Evolutionary conservation across 768 basidiomycete genomes (phyloP).

Genomic region (Leccinum disarticulatum): DNA sequence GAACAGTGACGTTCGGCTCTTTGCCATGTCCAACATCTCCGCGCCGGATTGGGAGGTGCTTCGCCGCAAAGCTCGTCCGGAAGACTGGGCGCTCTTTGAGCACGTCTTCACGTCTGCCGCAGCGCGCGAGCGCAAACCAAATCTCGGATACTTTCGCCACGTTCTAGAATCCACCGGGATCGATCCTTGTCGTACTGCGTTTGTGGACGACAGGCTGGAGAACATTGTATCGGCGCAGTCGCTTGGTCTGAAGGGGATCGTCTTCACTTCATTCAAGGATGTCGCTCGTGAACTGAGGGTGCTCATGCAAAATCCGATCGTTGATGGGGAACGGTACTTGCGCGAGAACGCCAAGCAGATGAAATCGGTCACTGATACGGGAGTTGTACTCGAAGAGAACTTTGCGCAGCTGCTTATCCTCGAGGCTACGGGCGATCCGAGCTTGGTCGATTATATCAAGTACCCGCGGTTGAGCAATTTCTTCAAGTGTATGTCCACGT

Average conservation of each 20-base stretch:
- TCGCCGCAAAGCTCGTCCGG: slow-evolving; percentile 6
- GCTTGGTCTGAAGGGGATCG: slow-evolving; percentile 20
- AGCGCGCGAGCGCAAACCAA: slow-evolving; percentile 19
- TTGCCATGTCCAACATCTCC: slow-evolving; percentile 26
- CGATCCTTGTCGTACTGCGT: slow-evolving; percentile 19
- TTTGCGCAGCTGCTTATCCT: slow-evolving; percentile 23
- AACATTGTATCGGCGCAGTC: slow-evolving; percentile 22
- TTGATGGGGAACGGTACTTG: slow-evolving; percentile 17
- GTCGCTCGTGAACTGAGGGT: slow-evolving; percentile 15
- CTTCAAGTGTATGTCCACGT: slow-evolving; percentile 13
- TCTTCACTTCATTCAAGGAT: slow-evolving; percentile 19
- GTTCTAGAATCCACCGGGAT: slow-evolving; percentile 18
- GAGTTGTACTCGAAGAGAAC: slow-evolving; percentile 20
- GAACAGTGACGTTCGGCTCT: slow-evolving; percentile 8
- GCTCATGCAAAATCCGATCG: slow-evolving; percentile 16
- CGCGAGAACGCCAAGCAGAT: slow-evolving; percentile 13
- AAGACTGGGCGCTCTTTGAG: slow-evolving; percentile 24
- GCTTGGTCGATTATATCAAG: slow-evolving; percentile 19
- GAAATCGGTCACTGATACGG: slow-evolving; percentile 18
- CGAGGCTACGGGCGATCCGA: slow-evolving; percentile 15
- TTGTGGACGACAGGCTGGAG: slow-evolving; percentile 26
- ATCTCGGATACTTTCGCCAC: slow-evolving; percentile 19
- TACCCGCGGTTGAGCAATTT: slow-evolving; percentile 23
- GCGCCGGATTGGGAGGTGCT: slow-evolving; percentile 23
- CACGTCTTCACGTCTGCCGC: slow-evolving; percentile 21